Evolutionary conservation across 108 stramenopile species (phyloP).

Genomic region (Cyclotella distinguenda): DNA sequence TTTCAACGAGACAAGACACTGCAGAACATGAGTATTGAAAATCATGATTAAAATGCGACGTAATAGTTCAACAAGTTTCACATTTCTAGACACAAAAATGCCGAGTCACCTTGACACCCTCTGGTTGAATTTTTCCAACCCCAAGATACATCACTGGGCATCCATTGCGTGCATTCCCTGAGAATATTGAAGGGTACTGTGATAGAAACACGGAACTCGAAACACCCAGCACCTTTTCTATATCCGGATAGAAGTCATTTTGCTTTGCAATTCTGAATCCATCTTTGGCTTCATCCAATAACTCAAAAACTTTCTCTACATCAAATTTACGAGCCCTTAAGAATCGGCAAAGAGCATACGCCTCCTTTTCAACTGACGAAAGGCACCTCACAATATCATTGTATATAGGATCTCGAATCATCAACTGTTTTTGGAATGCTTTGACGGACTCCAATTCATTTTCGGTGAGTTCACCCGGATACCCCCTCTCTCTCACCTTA

Average conservation of each 20-base stretch:
- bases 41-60: too few relatives aligned
- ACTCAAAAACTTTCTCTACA: slow-evolving; percentile 40
- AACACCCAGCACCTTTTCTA: slow-evolving; percentile 27
- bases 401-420: slow-evolving; percentile 37
- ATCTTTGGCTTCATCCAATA: slow-evolving; percentile 31
- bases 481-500: slow-evolving; percentile 32
- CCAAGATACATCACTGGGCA: slow-evolving; percentile 46
- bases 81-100: background rate
- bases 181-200: slow-evolving; percentile 41
- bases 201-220: slow-evolving; percentile 30
- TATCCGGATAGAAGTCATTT: slow-evolving; percentile 61
- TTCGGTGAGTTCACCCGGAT: slow-evolving; percentile 43
- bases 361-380: slow-evolving; percentile 37
- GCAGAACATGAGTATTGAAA: too few relatives aligned
- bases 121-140: slow-evolving; percentile 31
- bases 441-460: slow-evolving; percentile 26
- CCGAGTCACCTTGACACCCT: slow-evolving; percentile 30
- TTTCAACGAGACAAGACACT: slow-evolving; percentile 35
- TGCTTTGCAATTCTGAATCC: slow-evolving; percentile 61
- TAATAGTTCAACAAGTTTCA: background rate
- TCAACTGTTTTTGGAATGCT: slow-evolving; percentile 8
- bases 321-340: slow-evolving; percentile 43
- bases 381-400: slow-evolving; percentile 28
- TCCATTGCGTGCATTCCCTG: slow-evolving; percentile 44
- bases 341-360: slow-evolving; percentile 44